Base-by-base conservation (phyloP, 495 filamentous ascomycete genomes). In the Trichoderma reesei region DNA sequence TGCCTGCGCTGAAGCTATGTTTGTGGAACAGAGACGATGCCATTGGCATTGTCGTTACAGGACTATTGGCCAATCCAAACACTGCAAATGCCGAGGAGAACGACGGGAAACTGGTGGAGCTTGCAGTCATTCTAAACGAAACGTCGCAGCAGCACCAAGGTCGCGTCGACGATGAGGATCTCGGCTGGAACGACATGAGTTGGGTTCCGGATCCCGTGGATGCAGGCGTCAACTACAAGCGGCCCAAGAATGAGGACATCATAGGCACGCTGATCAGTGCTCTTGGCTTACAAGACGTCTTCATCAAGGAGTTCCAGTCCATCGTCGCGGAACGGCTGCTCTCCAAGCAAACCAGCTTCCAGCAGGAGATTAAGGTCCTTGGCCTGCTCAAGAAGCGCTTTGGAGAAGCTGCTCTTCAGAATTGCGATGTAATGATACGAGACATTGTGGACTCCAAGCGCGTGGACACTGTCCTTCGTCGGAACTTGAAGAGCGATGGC, bases 201-300 rank as follows among this genome's bases (percentile, higher is more conserved):
- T 99, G 94, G 94, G 79, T 88, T 18, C 94, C 94, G 1, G 89
- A 96, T 69, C 94, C 94, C 2, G 83, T 96, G 34, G 94, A 99
- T 72, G 95, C 94, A 1, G 91, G 89, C 16, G 89, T 90, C 8
- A 92, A 95, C 67, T 98, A 95, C 75, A 88, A 87, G 68, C 88
- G 90, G 59, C 87, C 88, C n/a, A 93, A 92, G 73, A 87, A 83
- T 59, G 86, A 89, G 60, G 94, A 98, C 72, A 88, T 98, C n/a
- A 90, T 98, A 39, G 90, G 91, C 33, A 94, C 88, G 41, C 78
- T 98, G 34, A 89, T 97, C 64, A 88, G 86, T 64, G 83, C 95
- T 1, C 91, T 94, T 66, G 92, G 96, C 33, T 87, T 88, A 42
- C 86, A 90, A 75, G 88, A 95, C 59, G 84, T 90, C 2, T 97